phyloP scores from a whole-genome alignment of 2,329 filamentous ascomycete species.

The Rutstroemia sp. region DNA sequence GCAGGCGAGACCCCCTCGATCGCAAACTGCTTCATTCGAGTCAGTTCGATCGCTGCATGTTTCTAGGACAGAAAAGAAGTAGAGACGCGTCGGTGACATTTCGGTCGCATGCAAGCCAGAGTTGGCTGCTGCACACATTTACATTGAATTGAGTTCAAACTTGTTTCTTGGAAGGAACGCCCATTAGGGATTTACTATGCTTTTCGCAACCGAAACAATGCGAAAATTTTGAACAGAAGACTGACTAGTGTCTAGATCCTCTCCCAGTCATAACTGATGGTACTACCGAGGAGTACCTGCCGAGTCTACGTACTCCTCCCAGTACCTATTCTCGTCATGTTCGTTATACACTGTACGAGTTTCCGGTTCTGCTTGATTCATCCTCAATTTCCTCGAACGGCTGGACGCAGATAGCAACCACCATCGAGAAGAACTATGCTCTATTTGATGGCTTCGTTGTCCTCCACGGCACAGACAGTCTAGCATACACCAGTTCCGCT shows the following conservation, averaged over 20 bases:
- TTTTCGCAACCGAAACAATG: not conserved
- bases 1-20: not conserved
- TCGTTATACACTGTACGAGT: conserved; percentile 61
- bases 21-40: not conserved
- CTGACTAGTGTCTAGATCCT: conserved; percentile 18
- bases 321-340: conserved; percentile 58
- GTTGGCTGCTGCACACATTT: not conserved
- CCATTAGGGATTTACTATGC: too few relatives aligned
- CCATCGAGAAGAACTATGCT: conserved; percentile 56
- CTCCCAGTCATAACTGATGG: conserved; percentile 26
- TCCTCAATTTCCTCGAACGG: conserved; percentile 64
- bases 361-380: conserved; percentile 60
- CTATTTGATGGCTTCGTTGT: conserved; percentile 66
- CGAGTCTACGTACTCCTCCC: conserved; percentile 47
- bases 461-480: conserved; percentile 63
- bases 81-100: not conserved
- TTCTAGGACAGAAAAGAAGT: not conserved
- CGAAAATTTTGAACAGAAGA: not conserved
- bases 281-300: conserved; percentile 21
- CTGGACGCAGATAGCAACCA: conserved; percentile 58
- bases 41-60: not conserved
- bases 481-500: conserved; percentile 63
- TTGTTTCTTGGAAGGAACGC: not conserved
- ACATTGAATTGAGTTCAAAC: conserved; percentile 2
- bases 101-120: not conserved